Base-by-base conservation (phyloP, 805 yeast species). In the Metschnikowia arizonensis region DNA sequence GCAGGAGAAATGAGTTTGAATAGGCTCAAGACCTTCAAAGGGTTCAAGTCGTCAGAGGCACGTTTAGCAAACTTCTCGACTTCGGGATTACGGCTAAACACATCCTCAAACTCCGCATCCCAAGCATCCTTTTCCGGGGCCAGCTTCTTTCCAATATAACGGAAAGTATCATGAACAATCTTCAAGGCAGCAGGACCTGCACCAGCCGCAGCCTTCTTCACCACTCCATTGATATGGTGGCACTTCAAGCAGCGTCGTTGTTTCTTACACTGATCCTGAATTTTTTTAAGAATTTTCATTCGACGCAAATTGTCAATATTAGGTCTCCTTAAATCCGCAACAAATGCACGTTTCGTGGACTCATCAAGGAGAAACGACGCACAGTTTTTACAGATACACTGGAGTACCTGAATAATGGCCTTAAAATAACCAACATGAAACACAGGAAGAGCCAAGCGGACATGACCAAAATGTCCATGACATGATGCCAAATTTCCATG, bases 401-500 rank as follows among this genome's bases (percentile, higher is more conserved):
- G 99, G 45, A 93, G 68, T 33, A 93, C 89, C 59, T 82, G 85
- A 53, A 93, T 85, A 18, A 88, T 85, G 34, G 90, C 83, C 63
- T 91, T 91, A 76, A 93, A 93, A 64, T 90, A 93, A 15, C 99
- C 99, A 38, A 93, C 93, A 61, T 93, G 99, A 69, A 91, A 93
- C 11, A 90, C 98, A 1, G 99, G 99, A 36, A 93, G 72, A 0
- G 98, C 96, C 42, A 93, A 75, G 58, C 88, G 80, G 52, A 93
- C 79, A 60, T 95, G 97, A 33, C 99, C 99, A 64, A 93, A 93
- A 69, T 93, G 99, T 47, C 99, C 99, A 68, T 91, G 97, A 64
- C 99, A 93, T 1, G 96, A 79, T 0, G 96, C 96, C 52, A 93
- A 69, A 55, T 82, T 81, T 2, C 98, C 98, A 56, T 81, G 88